Evolutionary conservation across 2,329 filamentous ascomycete genomes (phyloP).

Genomic region (Didymella segeticola): DNA sequence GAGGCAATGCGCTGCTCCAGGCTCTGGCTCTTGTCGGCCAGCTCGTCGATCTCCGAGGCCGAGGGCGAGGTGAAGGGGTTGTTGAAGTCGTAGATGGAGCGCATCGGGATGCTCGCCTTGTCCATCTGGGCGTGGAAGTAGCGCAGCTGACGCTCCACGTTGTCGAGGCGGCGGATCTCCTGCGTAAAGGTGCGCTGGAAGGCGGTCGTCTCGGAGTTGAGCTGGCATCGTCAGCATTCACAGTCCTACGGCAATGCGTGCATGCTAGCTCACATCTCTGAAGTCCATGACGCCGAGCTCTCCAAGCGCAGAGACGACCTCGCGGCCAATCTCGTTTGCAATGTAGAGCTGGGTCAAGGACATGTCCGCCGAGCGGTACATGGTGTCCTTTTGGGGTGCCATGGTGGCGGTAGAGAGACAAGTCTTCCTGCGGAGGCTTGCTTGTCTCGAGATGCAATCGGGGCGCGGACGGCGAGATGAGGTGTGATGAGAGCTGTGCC

Average conservation of each 20-base stretch:
- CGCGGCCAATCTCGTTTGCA: constrained; percentile 96
- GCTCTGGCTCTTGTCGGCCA: constrained; percentile 88
- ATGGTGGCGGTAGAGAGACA: constrained; percentile 55
- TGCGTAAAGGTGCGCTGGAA: constrained; percentile 98
- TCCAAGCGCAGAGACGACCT: constrained; percentile 94
- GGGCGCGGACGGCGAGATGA: constrained; percentile 31
- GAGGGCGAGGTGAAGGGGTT: constrained; percentile 86
- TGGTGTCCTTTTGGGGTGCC: constrained; percentile 77
- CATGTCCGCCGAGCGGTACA: constrained; percentile 99
- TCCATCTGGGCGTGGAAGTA: constrained; percentile 98
- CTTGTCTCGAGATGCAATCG: constrained; percentile 35
- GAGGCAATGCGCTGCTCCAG: constrained; percentile 90
- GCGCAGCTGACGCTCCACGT: constrained; percentile 95
- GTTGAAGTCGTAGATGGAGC: constrained; percentile 89
- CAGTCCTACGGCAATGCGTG: not conserved
- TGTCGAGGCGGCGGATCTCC: constrained; percentile 95
- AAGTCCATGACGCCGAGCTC: constrained; percentile 98
- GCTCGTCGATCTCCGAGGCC: constrained; percentile 94
- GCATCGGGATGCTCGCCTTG: constrained; percentile 83
- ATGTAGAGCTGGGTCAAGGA: constrained; percentile 99
- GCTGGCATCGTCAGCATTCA: constrained; percentile 60
- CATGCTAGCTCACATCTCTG: constrained; percentile 75
- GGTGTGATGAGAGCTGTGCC: constrained; percentile 32
- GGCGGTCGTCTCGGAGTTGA: constrained; percentile 90
- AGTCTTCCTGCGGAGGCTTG: constrained; percentile 24